These are phyloP conservation scores for Apiospora pterosperma DNA, from an alignment of 2,329 filamentous ascomycete species.

Conservation along the genomic window DNA sequence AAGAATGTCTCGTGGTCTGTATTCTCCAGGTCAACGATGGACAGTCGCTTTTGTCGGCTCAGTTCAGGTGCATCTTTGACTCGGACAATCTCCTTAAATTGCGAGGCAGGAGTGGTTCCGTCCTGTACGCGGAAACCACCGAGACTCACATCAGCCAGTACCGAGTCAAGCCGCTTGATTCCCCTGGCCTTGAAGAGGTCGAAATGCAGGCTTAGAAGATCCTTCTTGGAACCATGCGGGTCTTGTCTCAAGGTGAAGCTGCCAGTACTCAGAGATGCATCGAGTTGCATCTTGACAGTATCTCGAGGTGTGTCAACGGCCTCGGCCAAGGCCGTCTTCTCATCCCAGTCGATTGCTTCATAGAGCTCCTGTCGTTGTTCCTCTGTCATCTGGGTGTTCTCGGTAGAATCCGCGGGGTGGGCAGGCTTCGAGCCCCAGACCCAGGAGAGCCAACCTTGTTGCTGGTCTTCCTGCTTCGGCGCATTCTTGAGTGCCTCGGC, in stretches of 20 bases:
- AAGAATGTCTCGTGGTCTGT: conserved; percentile 75
- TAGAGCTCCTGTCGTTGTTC: conserved; percentile 96
- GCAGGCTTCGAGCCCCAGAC: conserved; percentile 77
- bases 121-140: conserved; percentile 94
- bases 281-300: conserved; percentile 86
- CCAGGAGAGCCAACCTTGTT: conserved; percentile 90
- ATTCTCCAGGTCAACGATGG: conserved; percentile 51
- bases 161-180: conserved; percentile 84
- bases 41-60: conserved; percentile 44
- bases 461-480: conserved; percentile 52
- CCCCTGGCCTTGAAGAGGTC: conserved; percentile 92
- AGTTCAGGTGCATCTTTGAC: conserved; percentile 78
- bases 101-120: conserved; percentile 84
- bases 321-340: conserved; percentile 86
- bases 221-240: conserved; percentile 71
- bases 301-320: conserved; percentile 88
- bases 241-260: conserved; percentile 92
- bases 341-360: conserved; percentile 96
- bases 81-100: conserved; percentile 92
- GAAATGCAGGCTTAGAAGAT: conserved; percentile 88
- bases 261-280: conserved; percentile 89
- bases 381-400: conserved; percentile 87
- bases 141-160: conserved; percentile 83
- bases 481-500: conserved; percentile 75
- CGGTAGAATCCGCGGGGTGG: conserved; percentile 56